phyloP scores from a whole-genome alignment of 345 rosid genomes.

The Pugionium dolabratum region DNA sequence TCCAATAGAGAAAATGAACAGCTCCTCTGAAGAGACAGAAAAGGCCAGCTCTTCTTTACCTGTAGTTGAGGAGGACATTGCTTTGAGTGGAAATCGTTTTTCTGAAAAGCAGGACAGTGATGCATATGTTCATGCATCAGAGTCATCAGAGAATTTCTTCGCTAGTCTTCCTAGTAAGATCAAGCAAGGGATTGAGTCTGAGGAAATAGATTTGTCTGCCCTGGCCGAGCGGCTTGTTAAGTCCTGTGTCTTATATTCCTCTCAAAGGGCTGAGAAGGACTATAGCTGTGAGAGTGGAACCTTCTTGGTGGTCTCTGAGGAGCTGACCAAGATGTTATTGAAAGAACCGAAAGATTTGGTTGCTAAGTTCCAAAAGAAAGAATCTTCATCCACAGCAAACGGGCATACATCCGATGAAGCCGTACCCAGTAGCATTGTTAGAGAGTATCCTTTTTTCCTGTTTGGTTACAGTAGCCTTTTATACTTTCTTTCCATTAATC shows the following conservation, averaged over 20 bases:
- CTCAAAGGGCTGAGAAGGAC: constrained; percentile 53
- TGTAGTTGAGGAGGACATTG: constrained; percentile 62
- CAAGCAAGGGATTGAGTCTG: constrained; percentile 70
- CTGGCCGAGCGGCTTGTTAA: constrained; percentile 81
- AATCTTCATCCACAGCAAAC: constrained; percentile 39
- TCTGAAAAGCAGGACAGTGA: constrained; percentile 59
- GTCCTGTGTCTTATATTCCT: constrained; percentile 58
- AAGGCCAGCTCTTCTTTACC: constrained; percentile 51
- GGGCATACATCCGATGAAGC: constrained; percentile 40
- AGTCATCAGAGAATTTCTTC: constrained; percentile 62
- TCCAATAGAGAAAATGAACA: constrained; percentile 39
- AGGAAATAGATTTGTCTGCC: constrained; percentile 70
- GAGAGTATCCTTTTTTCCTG: constrained; percentile 74
- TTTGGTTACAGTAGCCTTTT: constrained; percentile 15
- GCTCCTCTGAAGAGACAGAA: constrained; percentile 53
- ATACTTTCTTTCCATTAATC: neutral
- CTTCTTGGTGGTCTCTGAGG: constrained; percentile 44
- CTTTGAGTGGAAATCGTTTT: constrained; percentile 47
- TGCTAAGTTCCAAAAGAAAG: constrained; percentile 45
- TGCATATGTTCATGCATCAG: constrained; percentile 44
- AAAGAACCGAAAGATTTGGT: constrained; percentile 74
- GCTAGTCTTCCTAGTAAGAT: constrained; percentile 58
- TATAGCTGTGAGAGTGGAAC: constrained; percentile 45
- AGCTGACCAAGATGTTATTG: constrained; percentile 59
- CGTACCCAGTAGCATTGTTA: constrained; percentile 47